Evolutionary conservation across 345 rosid species (phyloP).

Genomic region (Conringia planisiliqua): DNA sequence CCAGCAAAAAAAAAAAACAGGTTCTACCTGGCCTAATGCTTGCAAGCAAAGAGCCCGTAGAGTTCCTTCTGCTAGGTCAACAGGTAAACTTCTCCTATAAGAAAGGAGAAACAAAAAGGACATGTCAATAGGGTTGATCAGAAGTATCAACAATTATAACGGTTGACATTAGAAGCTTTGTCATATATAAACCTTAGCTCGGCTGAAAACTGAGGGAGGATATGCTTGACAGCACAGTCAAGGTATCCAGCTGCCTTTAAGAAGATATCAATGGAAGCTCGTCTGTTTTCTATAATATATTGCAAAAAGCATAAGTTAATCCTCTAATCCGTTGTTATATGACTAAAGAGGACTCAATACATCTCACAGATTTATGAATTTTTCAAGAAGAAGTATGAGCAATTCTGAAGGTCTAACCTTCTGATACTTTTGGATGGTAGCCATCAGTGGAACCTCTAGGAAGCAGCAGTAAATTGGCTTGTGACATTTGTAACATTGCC

Average conservation of each 20-base stretch:
- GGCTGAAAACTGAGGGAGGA: conserved; percentile 74
- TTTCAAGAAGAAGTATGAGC: background rate
- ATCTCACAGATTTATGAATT: background rate
- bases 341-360: background rate
- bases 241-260: conserved; percentile 95
- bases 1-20: background rate
- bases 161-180: background rate
- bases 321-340: background rate
- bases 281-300: conserved; percentile 62
- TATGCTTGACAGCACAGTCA: conserved; percentile 87
- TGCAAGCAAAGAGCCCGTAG: conserved; percentile 91
- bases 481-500: conserved; percentile 89
- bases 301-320: background rate
- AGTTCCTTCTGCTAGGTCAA: conserved; percentile 90
- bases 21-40: conserved; percentile 86
- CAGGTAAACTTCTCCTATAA: conserved; percentile 84
- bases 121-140: background rate
- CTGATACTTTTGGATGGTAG: conserved; percentile 85
- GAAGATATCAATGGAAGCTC: conserved; percentile 82
- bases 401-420: conserved; percentile 68
- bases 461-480: conserved; percentile 87
- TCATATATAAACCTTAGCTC: conserved; percentile 59
- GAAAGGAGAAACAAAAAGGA: conserved; percentile 5
- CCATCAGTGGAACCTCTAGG: conserved; percentile 83
- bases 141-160: background rate